Base-by-base conservation (phyloP, 352 stramenopile species). In the Lagenidium giganteum region DNA sequence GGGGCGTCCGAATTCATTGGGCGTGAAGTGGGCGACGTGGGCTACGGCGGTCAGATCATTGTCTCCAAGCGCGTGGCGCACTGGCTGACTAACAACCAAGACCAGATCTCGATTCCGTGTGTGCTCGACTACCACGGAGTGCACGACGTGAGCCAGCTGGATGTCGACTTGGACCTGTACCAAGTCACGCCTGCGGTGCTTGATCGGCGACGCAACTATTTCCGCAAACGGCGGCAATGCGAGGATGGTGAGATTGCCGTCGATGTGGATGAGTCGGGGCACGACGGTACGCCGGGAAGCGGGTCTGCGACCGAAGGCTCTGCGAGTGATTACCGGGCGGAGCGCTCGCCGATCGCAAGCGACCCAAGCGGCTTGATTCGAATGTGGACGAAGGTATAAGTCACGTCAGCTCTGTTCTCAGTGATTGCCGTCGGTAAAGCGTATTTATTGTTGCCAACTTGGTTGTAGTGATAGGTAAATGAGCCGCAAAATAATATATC, bases 11-110 rank as follows among this genome's bases (percentile, higher is more conserved):
- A 90, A 40, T 49, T 77, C 14, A 83, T 87, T 20, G 72, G 54
- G 5, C 67, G 66, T 8, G 77, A 89, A 31, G 61, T 89, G 12
- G 65, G 74, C 5, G 77, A 87, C 27, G 49, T 81, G 2, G 78
- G 78, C 7, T 76, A 67, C 45, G 78, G 74, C 6, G 78, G 78
- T 0, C 70, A 87, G 51, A 85, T 90, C 35, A 64, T 87, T 12
- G 43, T 83, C n/a, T 83, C 78, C 1, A 69, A 70, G 30, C 70
- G 75, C 5, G 56, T 90, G 21, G 72, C 73, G 3, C 46, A 42
- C 21, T 90, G 67, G 56, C 45, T 87, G 4, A 37, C 56, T 14
- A 39, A 47, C 12, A 74, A 82, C 35, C 47, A 64, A 29, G 42
- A 69, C 31, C 38, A 53, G 30, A 53, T 87, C 16, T 30, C 43